phyloP scores from a whole-genome alignment of 805 yeast species.

The Metschnikowia shivogae region DNA sequence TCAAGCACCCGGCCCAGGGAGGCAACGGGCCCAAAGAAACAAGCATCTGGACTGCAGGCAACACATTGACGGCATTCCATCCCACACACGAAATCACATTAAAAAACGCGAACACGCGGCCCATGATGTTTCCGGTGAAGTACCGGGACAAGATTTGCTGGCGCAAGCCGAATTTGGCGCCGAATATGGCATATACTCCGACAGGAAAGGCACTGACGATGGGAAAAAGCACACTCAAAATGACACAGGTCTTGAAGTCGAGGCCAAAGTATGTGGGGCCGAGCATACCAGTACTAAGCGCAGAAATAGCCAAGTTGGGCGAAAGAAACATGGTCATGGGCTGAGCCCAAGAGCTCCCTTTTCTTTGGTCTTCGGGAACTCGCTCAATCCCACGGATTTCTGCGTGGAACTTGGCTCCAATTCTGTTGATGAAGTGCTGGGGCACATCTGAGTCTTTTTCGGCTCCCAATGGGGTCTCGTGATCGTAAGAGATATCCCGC shows the following conservation, averaged over 20 bases:
- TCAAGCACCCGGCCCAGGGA: constrained; percentile 34
- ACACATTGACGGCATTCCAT: constrained; percentile 32
- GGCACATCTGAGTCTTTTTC: constrained; percentile 7
- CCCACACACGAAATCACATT: constrained; percentile 30
- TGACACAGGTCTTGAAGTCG: constrained; percentile 16
- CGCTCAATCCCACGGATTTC: constrained; percentile 28
- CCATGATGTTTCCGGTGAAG: constrained; percentile 30
- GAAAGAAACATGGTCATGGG: constrained; percentile 27
- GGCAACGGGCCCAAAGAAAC: constrained; percentile 27
- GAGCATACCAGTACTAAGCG: constrained; percentile 15
- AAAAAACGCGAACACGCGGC: constrained; percentile 26
- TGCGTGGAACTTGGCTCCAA: constrained; percentile 24
- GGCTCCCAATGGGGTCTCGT: neutral
- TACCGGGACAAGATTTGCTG: constrained; percentile 30
- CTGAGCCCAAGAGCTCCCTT: constrained; percentile 15
- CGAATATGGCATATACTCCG: constrained; percentile 15
- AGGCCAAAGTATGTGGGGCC: constrained; percentile 15
- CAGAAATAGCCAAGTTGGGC: constrained; percentile 24
- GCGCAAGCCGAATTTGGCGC: constrained; percentile 17
- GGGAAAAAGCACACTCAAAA: constrained; percentile 10
- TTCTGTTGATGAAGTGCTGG: constrained; percentile 19
- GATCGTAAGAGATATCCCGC: neutral
- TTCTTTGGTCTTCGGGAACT: constrained; percentile 24
- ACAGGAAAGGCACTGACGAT: constrained; percentile 17
- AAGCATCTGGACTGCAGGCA: constrained; percentile 29